Evolutionary conservation across 2,329 filamentous ascomycete genomes (phyloP), one percentile per base, ranked within the genome.

Genomic region (Anthostomella pinea): DNA sequence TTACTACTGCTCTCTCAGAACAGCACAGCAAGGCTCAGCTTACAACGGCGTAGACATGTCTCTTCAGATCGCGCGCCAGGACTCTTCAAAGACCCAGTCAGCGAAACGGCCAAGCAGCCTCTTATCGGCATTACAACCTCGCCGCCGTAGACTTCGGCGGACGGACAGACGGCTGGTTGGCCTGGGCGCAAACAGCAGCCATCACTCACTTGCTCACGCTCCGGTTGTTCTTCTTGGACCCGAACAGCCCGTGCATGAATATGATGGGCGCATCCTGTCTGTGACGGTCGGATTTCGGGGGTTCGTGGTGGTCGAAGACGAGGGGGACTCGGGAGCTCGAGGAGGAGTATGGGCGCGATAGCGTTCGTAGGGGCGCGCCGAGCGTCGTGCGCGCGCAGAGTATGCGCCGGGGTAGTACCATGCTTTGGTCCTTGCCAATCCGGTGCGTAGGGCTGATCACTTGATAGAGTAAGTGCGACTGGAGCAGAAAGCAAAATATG

Each of bases 211-310:
- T 95, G 83, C 89, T 94, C 46, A 97, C 93, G 56, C 77, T 87
- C 62, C 90, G 75, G 60, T 96, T 95, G 61, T 97, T 97, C 69
- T 87, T 89, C 69, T 94, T 95, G 23, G 87, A 95, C 14, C 91
- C 91, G 57, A 97, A 96, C 8, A 97, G 72, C 1, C 93, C 91
- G 60, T 97, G 91, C 56, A 97, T 79, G 49, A 97, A 85, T 44
- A 97, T 66, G 46, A 97, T 87, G 2, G 90, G 86, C 24, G 67
- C 55, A 21, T 63, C 60, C 43, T 66, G 63, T 40, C 62, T 58
- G 54, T 70, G 57, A 8, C 41, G 35, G 17, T 64, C 60, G 2
- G 62, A 59, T 32, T 68, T 70, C 1, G 66, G 52, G 2, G 84
- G 79, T 53, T 76, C 67, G 57, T 88, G 80, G 27, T 85, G 67